Evolutionary conservation across 75 land plant species (phyloP).

Genomic region (Sequoiadendron giganteum): DNA sequence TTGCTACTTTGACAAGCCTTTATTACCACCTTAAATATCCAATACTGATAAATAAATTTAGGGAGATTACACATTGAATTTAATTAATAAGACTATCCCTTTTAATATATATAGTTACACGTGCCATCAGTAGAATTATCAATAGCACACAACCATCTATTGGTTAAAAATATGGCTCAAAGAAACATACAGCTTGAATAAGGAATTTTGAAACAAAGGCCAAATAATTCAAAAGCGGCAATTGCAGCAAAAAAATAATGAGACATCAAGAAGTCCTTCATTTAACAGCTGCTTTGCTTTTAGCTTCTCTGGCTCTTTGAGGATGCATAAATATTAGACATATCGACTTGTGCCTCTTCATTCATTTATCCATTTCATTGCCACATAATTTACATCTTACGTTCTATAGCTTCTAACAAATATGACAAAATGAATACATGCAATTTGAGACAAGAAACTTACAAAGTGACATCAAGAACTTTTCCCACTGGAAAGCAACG

Average conservation of each 20-base stretch:
- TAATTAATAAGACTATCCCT: neutral
- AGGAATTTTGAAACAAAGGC: neutral
- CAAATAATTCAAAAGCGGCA: neutral
- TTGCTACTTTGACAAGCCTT: neutral
- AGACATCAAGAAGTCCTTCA: neutral
- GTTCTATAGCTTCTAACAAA: neutral
- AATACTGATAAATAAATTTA: neutral
- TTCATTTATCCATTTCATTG: neutral
- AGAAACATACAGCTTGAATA: neutral
- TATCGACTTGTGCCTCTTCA: neutral
- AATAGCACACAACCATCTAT: neutral
- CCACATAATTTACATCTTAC: neutral
- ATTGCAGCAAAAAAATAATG: neutral
- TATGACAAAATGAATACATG: neutral
- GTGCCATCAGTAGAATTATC: neutral
- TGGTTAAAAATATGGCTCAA: neutral
- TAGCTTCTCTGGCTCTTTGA: neutral
- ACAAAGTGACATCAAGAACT: slow-evolving; percentile 63
- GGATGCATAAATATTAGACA: neutral
- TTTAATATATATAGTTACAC: neutral
- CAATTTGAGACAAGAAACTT: slow-evolving; percentile 35
- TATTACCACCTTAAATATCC: neutral
- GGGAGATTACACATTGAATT: neutral
- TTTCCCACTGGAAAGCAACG: slow-evolving; percentile 88
- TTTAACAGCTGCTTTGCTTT: neutral